Evolutionary conservation across 768 basidiomycete genomes (phyloP).

Genomic region (Tremella fuciformis): DNA sequence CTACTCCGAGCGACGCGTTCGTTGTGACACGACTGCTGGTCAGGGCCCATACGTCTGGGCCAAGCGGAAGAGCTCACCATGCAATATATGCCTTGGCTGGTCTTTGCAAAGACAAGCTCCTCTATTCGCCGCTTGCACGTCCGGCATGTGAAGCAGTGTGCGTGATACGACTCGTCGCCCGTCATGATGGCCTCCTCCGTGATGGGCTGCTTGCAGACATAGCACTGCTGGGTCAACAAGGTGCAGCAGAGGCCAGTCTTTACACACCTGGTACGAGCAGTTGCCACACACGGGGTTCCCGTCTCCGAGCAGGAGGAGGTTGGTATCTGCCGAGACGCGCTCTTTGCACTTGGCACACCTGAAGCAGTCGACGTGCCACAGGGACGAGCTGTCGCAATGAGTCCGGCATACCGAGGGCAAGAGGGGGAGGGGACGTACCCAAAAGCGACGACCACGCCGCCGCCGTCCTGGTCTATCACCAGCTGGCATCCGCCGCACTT

Average conservation of each 20-base stretch:
- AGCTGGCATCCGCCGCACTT: conserved; percentile 48
- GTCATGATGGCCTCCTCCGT: conserved; percentile 99
- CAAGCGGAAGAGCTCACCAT: conserved; percentile 53
- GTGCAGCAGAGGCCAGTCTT: neutral
- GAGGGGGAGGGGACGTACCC: conserved; percentile 63
- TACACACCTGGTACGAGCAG: conserved; percentile 49
- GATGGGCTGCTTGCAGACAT: conserved; percentile 87
- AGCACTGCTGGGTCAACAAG: conserved; percentile 62
- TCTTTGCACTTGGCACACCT: conserved; percentile 93
- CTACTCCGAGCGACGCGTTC: conserved; percentile 91
- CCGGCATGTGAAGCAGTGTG: conserved; percentile 97
- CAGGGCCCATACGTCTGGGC: neutral
- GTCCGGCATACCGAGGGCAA: neutral
- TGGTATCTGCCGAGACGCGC: conserved; percentile 90
- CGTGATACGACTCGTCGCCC: conserved; percentile 94
- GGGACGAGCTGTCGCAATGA: conserved; percentile 65
- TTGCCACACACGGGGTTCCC: conserved; percentile 76
- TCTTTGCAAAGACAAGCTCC: conserved; percentile 97
- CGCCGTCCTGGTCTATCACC: conserved; percentile 49
- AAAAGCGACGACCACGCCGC: conserved; percentile 80
- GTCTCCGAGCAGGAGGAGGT: conserved; percentile 92
- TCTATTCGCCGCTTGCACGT: conserved; percentile 92
- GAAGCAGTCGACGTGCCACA: conserved; percentile 73
- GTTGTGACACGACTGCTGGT: conserved; percentile 81
- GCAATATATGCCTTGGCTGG: conserved; percentile 92